These are phyloP conservation scores for Priceomyces haplophilus DNA, from an alignment of 805 yeast genomes.

Conservation along the genomic window DNA sequence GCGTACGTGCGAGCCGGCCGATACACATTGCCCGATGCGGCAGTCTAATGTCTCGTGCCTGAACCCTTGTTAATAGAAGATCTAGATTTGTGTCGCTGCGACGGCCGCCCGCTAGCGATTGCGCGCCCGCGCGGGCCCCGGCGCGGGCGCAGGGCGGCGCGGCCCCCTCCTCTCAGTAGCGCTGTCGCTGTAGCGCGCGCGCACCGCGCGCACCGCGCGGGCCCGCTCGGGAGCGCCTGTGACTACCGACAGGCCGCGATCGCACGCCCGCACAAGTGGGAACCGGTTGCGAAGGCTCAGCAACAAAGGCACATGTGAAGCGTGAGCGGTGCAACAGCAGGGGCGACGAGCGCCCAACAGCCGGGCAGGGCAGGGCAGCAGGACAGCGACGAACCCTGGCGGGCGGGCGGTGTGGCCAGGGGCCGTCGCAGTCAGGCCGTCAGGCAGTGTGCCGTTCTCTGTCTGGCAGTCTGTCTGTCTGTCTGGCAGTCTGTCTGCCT, in stretches of 20 bases:
- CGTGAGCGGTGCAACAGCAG: no score
- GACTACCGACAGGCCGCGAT: no score
- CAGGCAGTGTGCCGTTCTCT: no score
- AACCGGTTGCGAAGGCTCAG: slow-evolving; percentile 1
- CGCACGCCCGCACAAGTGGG: neutral
- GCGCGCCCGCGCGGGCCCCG: neutral
- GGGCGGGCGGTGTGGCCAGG: no score
- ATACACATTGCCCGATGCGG: slow-evolving; percentile 1
- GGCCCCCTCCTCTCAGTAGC: neutral
- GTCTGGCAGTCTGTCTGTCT: no score
- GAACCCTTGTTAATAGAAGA: slow-evolving; percentile 9
- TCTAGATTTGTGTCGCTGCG: slow-evolving; percentile 7
- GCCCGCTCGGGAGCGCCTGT: neutral
- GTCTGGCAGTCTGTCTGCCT: no score
- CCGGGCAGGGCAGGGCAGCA: neutral
- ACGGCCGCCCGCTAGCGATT: neutral
- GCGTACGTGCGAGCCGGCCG: slow-evolving; percentile 19
- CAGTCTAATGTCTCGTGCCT: slow-evolving; percentile 1
- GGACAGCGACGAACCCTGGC: no score
- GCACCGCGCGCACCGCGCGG: no score
- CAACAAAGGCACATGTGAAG: neutral
- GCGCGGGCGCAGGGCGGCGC: no score
- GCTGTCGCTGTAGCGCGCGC: neutral
- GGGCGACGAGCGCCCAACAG: no score
- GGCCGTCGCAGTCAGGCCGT: neutral